Evolutionary conservation across 177 flowering plant species (phyloP), one percentile per base, ranked within the genome.

Genomic region (Vitis hybrid): DNA sequence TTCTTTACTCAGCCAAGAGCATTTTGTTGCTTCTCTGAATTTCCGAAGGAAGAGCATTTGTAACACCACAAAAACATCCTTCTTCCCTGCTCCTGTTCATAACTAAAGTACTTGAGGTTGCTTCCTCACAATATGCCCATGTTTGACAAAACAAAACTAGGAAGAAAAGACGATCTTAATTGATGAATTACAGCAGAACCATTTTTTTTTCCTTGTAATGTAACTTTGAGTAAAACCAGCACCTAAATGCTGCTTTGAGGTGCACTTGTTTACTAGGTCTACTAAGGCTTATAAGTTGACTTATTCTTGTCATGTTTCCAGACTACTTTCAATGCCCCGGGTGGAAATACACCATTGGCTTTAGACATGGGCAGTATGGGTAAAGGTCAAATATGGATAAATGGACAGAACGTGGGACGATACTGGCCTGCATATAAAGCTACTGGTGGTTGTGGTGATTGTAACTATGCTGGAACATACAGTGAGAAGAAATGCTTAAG

Each of bases 381-480:
- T 2, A 89, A 89, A 74, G 93, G 93, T 52, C 84, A 89, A 72
- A 66, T 84, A 35, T 89, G 93, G 93, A 76, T 89, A 35, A 89
- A 89, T 68, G 93, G 91, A 7, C 75, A 84, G 72, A 83, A 81
- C 75, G 67, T 87, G 11, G 91, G 93, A 1, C 82, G 91, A n/a
- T 76, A 87, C 67, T 87, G 91, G 91, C 88, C 88, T 70, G 86
- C 84, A 65, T 82, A 80, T 62, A 85, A 78, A 69, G 86, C 89
- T 19, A 35, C 73, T 8, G 88, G 88, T 52, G 64, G 30, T 62
- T 88, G 91, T 56, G 77, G 77, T 24, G 46, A 30, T 0, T 88
- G 91, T 66, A 69, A 61, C 52, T 88, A 88, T 72, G 80, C 85
- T n/a, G 91, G 91, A 49, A 72, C 78, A 11, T 87, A 30, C 56